Percentiles rank a stretch among this genome's conserved stretches.
phyloP scores from a whole-genome alignment of 2,329 filamentous ascomycete species.

The Bimuria novae-zelandiae region DNA sequence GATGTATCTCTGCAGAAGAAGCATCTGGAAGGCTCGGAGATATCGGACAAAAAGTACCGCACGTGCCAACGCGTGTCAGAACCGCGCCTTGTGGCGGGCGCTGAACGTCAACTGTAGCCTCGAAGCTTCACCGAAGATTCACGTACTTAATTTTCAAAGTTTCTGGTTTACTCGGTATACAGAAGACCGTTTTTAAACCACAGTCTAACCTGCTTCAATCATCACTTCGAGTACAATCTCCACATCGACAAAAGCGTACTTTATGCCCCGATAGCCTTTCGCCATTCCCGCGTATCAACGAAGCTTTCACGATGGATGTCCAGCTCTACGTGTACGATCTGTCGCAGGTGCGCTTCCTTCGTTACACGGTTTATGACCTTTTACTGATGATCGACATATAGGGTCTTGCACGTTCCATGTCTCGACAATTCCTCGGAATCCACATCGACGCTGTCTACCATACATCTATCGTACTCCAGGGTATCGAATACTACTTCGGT shows the following conservation, averaged over 20 bases:
- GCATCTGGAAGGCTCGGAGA: no score
- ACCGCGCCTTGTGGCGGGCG: no score
- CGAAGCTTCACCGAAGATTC: no score
- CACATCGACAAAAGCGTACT: neutral
- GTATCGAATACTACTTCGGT: constrained; percentile 90
- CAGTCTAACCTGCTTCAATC: no score
- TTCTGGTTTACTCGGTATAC: no score
- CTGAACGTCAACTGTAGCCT: no score
- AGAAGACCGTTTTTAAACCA: no score
- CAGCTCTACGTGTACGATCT: constrained; percentile 59
- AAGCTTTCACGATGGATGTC: constrained; percentile 49
- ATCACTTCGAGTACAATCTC: neutral
- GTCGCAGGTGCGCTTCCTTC: constrained; percentile 43
- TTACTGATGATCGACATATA: constrained; percentile 29
- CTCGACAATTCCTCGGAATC: constrained; percentile 63
- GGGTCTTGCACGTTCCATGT: constrained; percentile 62
- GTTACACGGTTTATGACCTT: neutral
- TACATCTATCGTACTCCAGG: constrained; percentile 82
- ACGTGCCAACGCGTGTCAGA: no score
- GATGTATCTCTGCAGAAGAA: no score
- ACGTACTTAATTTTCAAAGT: no score
- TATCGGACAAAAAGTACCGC: no score
- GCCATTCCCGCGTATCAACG: neutral
- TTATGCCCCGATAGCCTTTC: constrained; percentile 3
- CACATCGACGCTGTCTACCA: constrained; percentile 94